phyloP scores from a whole-genome alignment of 1,284 basidiomycete species.

The Rhodotorula glutinis region DNA sequence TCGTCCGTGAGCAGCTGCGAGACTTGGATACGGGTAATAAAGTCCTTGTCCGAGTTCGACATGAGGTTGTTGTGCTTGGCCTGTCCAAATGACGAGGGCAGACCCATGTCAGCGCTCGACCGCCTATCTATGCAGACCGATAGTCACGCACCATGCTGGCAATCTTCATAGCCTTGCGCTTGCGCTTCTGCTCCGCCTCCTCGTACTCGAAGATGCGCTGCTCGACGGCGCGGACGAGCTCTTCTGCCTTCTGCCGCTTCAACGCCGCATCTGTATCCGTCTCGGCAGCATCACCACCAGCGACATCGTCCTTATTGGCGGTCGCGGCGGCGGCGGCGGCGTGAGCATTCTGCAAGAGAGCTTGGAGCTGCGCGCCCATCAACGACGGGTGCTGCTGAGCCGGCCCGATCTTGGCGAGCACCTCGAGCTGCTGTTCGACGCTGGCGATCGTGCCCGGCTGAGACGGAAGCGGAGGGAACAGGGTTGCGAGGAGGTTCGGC shows the following conservation, averaged over 20 bases:
- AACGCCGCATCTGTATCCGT: conserved; percentile 47
- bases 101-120: background rate
- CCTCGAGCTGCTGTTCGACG: conserved; percentile 32
- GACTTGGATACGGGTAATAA: conserved; percentile 98
- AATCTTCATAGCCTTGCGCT: conserved; percentile 76
- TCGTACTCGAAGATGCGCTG: conserved; percentile 82
- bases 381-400: conserved; percentile 35
- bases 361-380: conserved; percentile 33
- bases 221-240: conserved; percentile 67
- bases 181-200: conserved; percentile 73
- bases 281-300: conserved; percentile 47
- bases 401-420: conserved; percentile 17
- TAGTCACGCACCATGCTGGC: conserved; percentile 66
- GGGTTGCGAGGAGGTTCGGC: conserved; percentile 23
- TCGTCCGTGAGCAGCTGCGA: conserved; percentile 95
- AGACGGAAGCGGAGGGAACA: conserved; percentile 37
- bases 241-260: conserved; percentile 57
- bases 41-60: conserved; percentile 99
- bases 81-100: conserved; percentile 52
- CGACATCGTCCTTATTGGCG: background rate
- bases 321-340: background rate
- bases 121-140: too few species aligned
- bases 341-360: conserved; percentile 35
- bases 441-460: conserved; percentile 5
- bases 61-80: conserved; percentile 96